These are phyloP conservation scores for Tricholoma saponaceum DNA, from an alignment of 768 basidiomycete genomes.

Conservation along the genomic window DNA sequence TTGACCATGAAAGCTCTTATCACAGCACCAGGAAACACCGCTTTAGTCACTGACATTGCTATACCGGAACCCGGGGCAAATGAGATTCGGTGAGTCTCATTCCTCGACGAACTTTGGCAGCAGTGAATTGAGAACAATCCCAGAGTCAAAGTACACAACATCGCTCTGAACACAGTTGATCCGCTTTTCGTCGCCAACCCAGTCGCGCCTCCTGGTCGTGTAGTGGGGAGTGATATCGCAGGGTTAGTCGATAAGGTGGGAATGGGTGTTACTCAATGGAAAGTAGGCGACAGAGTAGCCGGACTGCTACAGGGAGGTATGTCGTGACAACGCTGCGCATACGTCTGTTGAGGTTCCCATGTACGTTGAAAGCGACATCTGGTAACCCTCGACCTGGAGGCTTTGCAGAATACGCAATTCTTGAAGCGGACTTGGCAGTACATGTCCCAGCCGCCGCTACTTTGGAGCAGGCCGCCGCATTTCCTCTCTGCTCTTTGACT, in stretches of 20 bases:
- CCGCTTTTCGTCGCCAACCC: conserved; percentile 24
- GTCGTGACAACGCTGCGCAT: neutral
- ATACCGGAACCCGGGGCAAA: conserved; percentile 22
- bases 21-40: conserved; percentile 22
- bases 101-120: neutral
- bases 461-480: conserved; percentile 29
- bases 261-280: conserved; percentile 19
- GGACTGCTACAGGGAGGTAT: neutral
- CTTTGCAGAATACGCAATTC: conserved; percentile 29
- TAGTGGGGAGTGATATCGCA: conserved; percentile 32
- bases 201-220: conserved; percentile 23
- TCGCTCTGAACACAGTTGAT: conserved; percentile 32
- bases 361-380: conserved; percentile 23
- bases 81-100: conserved; percentile 24
- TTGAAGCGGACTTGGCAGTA: conserved; percentile 29
- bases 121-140: conserved; percentile 1
- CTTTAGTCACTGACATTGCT: conserved; percentile 20
- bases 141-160: conserved; percentile 26
- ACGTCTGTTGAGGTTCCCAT: neutral
- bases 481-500: conserved; percentile 29
- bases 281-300: conserved; percentile 23
- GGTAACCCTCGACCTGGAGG: conserved; percentile 27
- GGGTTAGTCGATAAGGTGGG: conserved; percentile 26
- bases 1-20: conserved; percentile 26
- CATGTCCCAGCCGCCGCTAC: conserved; percentile 20